Base-by-base conservation (phyloP, 1,139 yeast species). In the Geotrichum australiense region DNA sequence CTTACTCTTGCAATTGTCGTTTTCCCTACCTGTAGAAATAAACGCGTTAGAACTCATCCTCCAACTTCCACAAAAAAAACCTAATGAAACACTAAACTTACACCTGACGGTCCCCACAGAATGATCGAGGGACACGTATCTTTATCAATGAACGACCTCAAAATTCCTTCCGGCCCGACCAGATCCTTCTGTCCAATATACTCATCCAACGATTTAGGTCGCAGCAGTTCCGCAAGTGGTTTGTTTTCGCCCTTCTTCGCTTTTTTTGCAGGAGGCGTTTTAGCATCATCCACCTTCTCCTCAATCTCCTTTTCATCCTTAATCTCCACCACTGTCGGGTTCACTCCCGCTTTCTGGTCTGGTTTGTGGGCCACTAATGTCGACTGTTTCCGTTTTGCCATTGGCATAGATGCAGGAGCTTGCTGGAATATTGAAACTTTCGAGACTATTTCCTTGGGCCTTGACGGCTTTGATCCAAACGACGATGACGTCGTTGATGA, bases 51-150 rank as follows among this genome's bases (percentile, higher is more conserved):
- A 2, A 14, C 8, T 12, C 16, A 27, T 5, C 5, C 5, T 26
- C 15, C 11, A 26, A 23, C 23, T n/a, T 19, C 32, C 5, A 12
- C 11, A 14, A 12, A 14, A 14, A 16, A 4, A 14, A 29, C n/a
- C 4, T 12, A 31, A 3, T 31, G 24, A 7, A 15, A n/a, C 7
- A 7, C 10, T 4, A n/a, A 16, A 25, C 44, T 7, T 41, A 65
- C 91, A 0, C 97, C 97, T 0, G 96, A 94, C 1, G 84, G 84
- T 0, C 99, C 99, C 97, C 97, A 91, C 11, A 91, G 65, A 5
- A 91, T 77, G 67, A 91, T 74, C 0, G 96, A 87, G 0, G 97
- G 97, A 2, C 65, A 54, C 7, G 51, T 43, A 78, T 74, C 50
- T 63, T 73, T 61, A 27, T 71, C 70, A 1, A 91, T 74, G 43